Evolutionary conservation across 768 basidiomycete species (phyloP), one percentile per base, ranked within the genome.

Genomic region (Coprinellus aureogranulatus): DNA sequence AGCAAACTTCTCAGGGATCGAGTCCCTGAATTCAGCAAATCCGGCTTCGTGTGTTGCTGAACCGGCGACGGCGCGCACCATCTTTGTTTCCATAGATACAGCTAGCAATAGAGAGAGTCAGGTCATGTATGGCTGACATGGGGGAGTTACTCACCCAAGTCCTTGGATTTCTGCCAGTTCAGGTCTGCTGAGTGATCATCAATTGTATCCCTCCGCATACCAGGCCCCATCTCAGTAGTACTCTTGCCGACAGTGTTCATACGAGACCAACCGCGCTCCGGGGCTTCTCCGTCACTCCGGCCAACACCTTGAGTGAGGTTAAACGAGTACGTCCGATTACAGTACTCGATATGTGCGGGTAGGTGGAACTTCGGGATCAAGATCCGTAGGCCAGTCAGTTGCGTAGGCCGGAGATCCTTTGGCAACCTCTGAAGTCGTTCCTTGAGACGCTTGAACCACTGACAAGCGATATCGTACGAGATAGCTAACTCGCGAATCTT

Each of bases 181-280:
- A 62, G 68, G 44, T 74, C 70, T 9, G 60, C 60, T 39, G 72
- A 72, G 12, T 71, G 66, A 18, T 77, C 73, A 42, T 81, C 74
- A 0, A 81, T 57, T 23, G 42, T 69, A 55, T n/a, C 74, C 60
- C 56, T 59, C 18, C 12, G 1, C 48, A 16, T 50, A 14, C 48
- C 27, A 0, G 66, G 66, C 0, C 64, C 65, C 73, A 75, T 77
- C 25, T 74, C 69, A 4, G 64, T 55, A 0, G 70, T 74, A 37
- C 67, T 67, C 1, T 59, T 53, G 1, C 69, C 65, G 0, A 62
- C 57, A 0, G 55, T 45, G 42, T 75, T 74, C 4, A 69, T 47
- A 0, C 55, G 55, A 0, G 69, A 47, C 77, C 76, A 78, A 0
- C 59, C 53, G 0, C 66, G 60, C 44, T 79, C 77, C 0, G 70